Base-by-base conservation (phyloP, 2,329 filamentous ascomycete genomes). In the Ceratocystis lukuohia region DNA sequence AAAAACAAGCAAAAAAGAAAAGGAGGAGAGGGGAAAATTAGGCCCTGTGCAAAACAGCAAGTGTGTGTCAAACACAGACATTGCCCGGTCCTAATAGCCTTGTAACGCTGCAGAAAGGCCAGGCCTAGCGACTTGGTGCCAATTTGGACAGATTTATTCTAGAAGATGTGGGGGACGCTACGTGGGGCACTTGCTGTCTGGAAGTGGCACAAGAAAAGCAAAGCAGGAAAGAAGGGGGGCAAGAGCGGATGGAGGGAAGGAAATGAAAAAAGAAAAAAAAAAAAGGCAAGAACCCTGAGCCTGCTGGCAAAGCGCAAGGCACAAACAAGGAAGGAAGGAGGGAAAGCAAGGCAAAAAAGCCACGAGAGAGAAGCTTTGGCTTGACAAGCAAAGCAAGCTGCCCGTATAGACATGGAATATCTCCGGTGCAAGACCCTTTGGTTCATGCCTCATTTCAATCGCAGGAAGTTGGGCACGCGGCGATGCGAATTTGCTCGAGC, bases 401-500 rank as follows among this genome's bases (percentile, higher is more conserved):
- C 10, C 25, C 53, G 25, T 57, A 57, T 41, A 3, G 12, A 53
- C 12, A 57, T 33, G 53, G 12, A 30, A 57, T 57, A 57, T 57
- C 10, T 57, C 53, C 53, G 53, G n/a, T 12, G 53, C 53, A 28
- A 12, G 48, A 10, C 48, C 22, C n/a, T 50, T 50, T 50, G 7
- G 53, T 57, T 57, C 53, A 33, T 57, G 53, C 53, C 28, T 57
- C 53, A 57, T 57, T 57, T 57, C 53, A 57, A 22, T 15, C 7
- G 45, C 61, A 50, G 33, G 41, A 28, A 30, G 3, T 63, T 22
- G 30, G 30, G 6, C 30, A 33, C 30, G 6, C 5, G 30, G 30
- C 30, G 30, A 33, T 33, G 30, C 30, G 17, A 63, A 45, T 17
- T 12, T 57, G 22, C n/a, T 20, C 10, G 22, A 57, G 6, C 37